A percentile compares a stretch with the other conserved stretches of the same genome.
These are phyloP conservation scores for Eimeria nieschulzi DNA, from an alignment of 169 alveolate genomes.

Conservation along the genomic window DNA sequence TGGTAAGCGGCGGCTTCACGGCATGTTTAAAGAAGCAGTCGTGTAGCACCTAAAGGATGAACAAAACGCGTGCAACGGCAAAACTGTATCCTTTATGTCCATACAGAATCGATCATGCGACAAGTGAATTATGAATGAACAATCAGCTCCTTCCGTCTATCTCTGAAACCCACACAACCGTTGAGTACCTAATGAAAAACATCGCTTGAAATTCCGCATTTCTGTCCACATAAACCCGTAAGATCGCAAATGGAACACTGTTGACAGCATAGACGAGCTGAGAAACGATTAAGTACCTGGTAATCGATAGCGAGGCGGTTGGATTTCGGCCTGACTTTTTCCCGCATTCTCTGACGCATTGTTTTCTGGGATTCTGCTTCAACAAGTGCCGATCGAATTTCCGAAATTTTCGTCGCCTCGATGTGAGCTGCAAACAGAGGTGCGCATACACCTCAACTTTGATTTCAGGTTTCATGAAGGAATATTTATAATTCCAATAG, in stretches of 20 bases:
- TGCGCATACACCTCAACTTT: not conserved
- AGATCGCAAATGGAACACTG: too few species aligned
- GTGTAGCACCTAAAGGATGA: slow-evolving; percentile 89
- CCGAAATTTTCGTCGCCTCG: slow-evolving; percentile 91
- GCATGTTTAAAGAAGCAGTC: slow-evolving; percentile 98
- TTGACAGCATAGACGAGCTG: too few species aligned
- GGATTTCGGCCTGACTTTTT: slow-evolving; percentile 97
- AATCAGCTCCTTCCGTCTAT: not conserved
- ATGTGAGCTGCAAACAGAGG: slow-evolving; percentile 80
- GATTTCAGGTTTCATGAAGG: not conserved
- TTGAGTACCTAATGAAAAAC: too few species aligned
- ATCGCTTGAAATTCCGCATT: not conserved
- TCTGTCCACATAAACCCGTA: too few species aligned
- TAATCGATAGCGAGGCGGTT: slow-evolving; percentile 84
- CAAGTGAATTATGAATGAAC: not conserved
- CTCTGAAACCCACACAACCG: not conserved
- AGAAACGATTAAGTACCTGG: slow-evolving; percentile 8
- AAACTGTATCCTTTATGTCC: not conserved
- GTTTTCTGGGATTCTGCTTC: slow-evolving; percentile 95
- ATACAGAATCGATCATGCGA: not conserved
- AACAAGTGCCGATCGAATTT: slow-evolving; percentile 90
- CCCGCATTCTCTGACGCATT: slow-evolving; percentile 96
- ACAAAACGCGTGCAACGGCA: not conserved
- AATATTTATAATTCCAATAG: too few species aligned
- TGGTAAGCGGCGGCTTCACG: slow-evolving; percentile 95